Conservation (phyloP, 805 yeast genomes). For the Monosporozyma solicola region DNA sequence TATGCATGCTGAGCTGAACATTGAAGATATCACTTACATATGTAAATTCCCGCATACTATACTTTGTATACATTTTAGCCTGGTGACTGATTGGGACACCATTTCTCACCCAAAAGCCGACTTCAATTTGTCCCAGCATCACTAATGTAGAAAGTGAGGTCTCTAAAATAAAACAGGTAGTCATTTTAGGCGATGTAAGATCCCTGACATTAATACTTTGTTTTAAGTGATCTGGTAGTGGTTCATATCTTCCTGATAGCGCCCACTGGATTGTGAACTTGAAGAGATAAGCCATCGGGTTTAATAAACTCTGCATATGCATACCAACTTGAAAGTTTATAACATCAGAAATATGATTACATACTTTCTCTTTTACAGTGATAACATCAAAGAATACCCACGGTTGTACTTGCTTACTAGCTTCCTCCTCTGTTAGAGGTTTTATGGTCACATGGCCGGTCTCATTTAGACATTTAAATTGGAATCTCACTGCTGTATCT, state of each 20-base stretch:
- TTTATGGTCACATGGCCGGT: not conserved
- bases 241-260: slow-evolving; percentile 26
- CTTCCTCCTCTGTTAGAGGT: not conserved
- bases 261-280: slow-evolving; percentile 28
- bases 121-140: slow-evolving; percentile 70
- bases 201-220: slow-evolving; percentile 9
- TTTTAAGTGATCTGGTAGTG: slow-evolving; percentile 11
- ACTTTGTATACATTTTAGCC: slow-evolving; percentile 64
- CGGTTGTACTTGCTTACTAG: not conserved
- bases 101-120: slow-evolving; percentile 91
- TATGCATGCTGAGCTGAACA: slow-evolving; percentile 51
- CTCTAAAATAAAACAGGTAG: slow-evolving; percentile 35
- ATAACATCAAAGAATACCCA: not conserved
- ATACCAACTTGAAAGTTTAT: slow-evolving; percentile 27
- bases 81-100: slow-evolving; percentile 78
- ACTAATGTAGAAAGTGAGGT: slow-evolving; percentile 73
- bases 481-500: slow-evolving; percentile 12
- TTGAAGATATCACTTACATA: slow-evolving; percentile 69
- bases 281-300: slow-evolving; percentile 27
- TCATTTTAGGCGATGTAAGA: not conserved
- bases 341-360: slow-evolving; percentile 16
- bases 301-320: slow-evolving; percentile 25
- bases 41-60: slow-evolving; percentile 76
- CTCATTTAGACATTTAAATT: slow-evolving; percentile 6
- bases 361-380: slow-evolving; percentile 16